Conservation (phyloP, 2,329 filamentous ascomycete genomes). For the Pseudocercospora fuligena region DNA sequence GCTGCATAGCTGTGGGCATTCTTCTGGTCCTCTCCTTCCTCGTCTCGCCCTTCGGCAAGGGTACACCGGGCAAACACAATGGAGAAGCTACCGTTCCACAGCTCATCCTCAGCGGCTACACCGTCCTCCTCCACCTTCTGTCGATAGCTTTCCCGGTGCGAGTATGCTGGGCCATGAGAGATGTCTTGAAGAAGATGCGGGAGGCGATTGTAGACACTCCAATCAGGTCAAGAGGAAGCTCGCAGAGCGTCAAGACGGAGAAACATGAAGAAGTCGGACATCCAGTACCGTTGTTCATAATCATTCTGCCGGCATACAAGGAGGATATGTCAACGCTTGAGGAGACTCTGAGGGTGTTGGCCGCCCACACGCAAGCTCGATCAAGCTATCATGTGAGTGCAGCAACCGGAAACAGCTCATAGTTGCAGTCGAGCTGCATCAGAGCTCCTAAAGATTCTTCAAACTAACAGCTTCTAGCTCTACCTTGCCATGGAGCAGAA, state of each 20-base stretch:
- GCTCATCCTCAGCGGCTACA: slow-evolving; percentile 56
- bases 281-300: slow-evolving; percentile 61
- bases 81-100: slow-evolving; percentile 37
- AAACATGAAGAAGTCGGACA: slow-evolving; percentile 18
- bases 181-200: slow-evolving; percentile 52
- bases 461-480: slow-evolving; percentile 54
- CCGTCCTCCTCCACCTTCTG: slow-evolving; percentile 66
- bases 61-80: slow-evolving; percentile 31
- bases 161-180: slow-evolving; percentile 65
- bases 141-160: slow-evolving; percentile 68
- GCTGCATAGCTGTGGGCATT: slow-evolving; percentile 30
- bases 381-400: slow-evolving; percentile 70
- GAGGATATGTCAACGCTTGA: slow-evolving; percentile 71
- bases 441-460: neutral
- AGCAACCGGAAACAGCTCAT: neutral
- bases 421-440: neutral
- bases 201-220: slow-evolving; percentile 28
- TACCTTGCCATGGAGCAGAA: slow-evolving; percentile 76
- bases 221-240: slow-evolving; percentile 26
- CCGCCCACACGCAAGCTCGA: slow-evolving; percentile 67
- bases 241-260: slow-evolving; percentile 28
- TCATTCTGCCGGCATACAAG: slow-evolving; percentile 75
- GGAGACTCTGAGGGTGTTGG: slow-evolving; percentile 71
- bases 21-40: slow-evolving; percentile 37
- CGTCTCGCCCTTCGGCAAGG: slow-evolving; percentile 35